Conservation (phyloP, 2,329 filamentous ascomycete species). For the Parastagonospora avenae region DNA sequence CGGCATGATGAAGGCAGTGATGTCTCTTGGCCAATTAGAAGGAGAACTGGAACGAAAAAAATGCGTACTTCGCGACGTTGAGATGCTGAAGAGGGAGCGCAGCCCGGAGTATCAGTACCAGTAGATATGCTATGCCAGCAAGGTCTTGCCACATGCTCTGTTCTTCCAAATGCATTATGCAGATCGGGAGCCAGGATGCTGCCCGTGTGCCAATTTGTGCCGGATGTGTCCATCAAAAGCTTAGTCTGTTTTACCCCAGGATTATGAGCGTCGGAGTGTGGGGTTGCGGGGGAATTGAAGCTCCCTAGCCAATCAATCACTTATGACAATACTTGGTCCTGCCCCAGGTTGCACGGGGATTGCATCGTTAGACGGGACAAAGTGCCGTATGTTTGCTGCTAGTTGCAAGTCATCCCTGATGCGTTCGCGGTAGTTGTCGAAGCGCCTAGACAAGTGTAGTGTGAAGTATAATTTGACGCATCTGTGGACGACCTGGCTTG, state of each 20-base stretch:
- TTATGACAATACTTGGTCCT: background rate
- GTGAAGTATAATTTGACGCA: too few relatives aligned
- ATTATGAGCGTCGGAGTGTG: constrained; percentile 21
- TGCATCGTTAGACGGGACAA: too few relatives aligned
- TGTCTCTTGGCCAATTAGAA: background rate
- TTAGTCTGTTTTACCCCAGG: constrained; percentile 22
- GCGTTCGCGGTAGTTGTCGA: background rate
- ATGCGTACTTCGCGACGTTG: background rate
- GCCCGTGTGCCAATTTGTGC: constrained; percentile 22
- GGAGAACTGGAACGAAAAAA: background rate
- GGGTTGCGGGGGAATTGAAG: constrained; percentile 22
- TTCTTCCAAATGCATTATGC: constrained; percentile 5
- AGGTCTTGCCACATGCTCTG: background rate
- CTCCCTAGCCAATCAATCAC: background rate
- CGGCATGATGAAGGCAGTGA: constrained; percentile 18
- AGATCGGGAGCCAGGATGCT: constrained; percentile 4
- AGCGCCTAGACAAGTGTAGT: background rate
- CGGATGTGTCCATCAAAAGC: constrained; percentile 19
- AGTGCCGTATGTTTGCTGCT: background rate
- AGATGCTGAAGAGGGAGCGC: background rate
- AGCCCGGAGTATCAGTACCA: background rate
- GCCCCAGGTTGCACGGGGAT: too few relatives aligned
- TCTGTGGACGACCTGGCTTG: too few relatives aligned
- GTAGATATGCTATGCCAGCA: background rate
- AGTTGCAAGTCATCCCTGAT: background rate